These are phyloP conservation scores for Chytriomyces sp. DNA, from an alignment of 192 early-diverging fungal species.

Conservation along the genomic window DNA sequence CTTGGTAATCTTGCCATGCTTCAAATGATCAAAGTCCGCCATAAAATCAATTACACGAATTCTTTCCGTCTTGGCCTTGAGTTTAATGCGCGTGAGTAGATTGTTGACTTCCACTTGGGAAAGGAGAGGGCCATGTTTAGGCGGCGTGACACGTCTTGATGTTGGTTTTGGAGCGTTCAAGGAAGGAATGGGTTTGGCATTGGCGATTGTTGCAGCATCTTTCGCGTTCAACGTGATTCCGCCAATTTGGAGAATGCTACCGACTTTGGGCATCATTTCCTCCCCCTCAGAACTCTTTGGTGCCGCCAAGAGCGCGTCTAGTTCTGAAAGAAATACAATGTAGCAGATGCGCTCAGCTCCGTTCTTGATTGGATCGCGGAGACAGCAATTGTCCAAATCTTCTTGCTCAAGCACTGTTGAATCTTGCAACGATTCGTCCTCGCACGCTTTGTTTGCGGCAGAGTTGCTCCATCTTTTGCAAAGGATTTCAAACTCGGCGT, in stretches of 20 bases:
- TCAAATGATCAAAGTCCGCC: constrained; percentile 61
- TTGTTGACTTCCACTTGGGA: constrained; percentile 34
- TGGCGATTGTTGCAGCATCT: background rate
- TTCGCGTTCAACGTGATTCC: background rate
- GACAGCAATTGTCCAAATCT: constrained; percentile 3
- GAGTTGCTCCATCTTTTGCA: constrained; percentile 53
- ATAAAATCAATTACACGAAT: constrained; percentile 63
- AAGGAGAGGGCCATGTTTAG: constrained; percentile 3
- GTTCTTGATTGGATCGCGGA: constrained; percentile 41
- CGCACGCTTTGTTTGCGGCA: background rate
- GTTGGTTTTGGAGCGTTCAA: background rate
- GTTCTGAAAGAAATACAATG: constrained; percentile 52
- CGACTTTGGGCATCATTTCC: background rate
- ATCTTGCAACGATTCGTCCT: constrained; percentile 13
- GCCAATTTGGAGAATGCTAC: background rate
- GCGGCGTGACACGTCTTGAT: background rate
- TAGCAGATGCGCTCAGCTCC: constrained; percentile 52
- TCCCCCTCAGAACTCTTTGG: background rate
- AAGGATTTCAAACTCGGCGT: constrained; percentile 55
- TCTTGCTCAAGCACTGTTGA: background rate
- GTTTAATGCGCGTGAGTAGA: constrained; percentile 55
- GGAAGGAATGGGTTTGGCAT: background rate
- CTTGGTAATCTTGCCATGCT: constrained; percentile 54
- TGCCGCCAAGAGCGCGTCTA: constrained; percentile 25
- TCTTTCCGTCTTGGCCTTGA: constrained; percentile 60